A percentile compares a stretch with the other conserved stretches of the same genome.
Conservation (phyloP, 2,329 filamentous ascomycete genomes). For the Chaetomium strumarium region DNA sequence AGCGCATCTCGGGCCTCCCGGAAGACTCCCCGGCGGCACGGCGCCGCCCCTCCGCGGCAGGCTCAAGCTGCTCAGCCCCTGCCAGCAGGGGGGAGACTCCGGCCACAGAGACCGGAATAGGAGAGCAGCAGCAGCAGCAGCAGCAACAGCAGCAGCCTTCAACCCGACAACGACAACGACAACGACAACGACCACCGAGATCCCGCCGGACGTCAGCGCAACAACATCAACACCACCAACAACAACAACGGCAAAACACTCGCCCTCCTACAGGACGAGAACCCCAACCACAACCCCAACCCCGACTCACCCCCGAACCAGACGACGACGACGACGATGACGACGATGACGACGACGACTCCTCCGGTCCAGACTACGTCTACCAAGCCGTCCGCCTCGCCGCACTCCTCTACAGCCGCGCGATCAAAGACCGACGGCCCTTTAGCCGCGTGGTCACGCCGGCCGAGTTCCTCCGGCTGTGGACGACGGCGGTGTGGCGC, state of each 20-base stretch:
- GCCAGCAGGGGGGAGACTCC: not conserved
- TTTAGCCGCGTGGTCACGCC: conserved; percentile 37
- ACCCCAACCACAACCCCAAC: conserved; percentile 5
- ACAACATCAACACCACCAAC: not conserved
- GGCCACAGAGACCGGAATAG: not conserved
- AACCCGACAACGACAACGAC: not conserved
- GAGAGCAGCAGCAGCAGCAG: not conserved
- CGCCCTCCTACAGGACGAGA: not conserved
- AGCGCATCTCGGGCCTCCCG: conserved; percentile 29
- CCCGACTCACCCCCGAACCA: conserved; percentile 17
- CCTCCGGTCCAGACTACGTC: conserved; percentile 40
- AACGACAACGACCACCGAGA: not conserved
- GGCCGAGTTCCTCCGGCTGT: conserved; percentile 38
- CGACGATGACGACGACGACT: not conserved
- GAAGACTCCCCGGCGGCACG: conserved; percentile 1
- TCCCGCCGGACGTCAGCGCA: conserved; percentile 1
- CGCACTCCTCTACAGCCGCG: conserved; percentile 43
- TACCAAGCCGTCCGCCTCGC: conserved; percentile 43
- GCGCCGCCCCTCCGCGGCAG: not conserved
- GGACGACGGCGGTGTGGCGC: conserved; percentile 42
- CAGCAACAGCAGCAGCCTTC: not conserved
- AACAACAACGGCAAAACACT: not conserved
- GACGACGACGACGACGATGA: not conserved
- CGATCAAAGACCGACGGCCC: conserved; percentile 38
- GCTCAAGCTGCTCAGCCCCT: not conserved